A percentile compares a stretch with the other conserved stretches of the same genome.
These are phyloP conservation scores for Pythium oligandrum DNA, from an alignment of 352 stramenopile species.

Conservation along the genomic window DNA sequence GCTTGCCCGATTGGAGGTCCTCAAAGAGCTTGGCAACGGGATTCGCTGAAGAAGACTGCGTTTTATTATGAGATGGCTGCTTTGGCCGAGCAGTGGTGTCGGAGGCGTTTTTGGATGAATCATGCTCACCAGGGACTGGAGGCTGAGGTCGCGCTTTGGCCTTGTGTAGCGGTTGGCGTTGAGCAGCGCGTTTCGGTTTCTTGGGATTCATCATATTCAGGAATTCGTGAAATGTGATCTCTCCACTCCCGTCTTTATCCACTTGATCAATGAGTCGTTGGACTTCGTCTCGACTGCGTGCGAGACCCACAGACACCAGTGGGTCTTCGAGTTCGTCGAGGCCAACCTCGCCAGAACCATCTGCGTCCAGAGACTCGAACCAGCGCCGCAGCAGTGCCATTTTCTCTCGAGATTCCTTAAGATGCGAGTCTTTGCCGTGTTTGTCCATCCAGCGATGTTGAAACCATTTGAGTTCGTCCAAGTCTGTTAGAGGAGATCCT, in stretches of 20 bases:
- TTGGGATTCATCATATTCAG: slow-evolving; percentile 63
- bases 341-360: slow-evolving; percentile 75
- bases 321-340: slow-evolving; percentile 83
- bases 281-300: slow-evolving; percentile 66
- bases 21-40: slow-evolving; percentile 74
- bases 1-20: slow-evolving; percentile 69
- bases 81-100: too few relatives aligned
- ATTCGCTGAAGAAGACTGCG: slow-evolving; percentile 21
- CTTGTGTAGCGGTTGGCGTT: slow-evolving; percentile 31
- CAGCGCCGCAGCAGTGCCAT: slow-evolving; percentile 67
- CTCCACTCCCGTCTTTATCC: slow-evolving; percentile 52
- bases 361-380: slow-evolving; percentile 86
- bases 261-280: slow-evolving; percentile 67
- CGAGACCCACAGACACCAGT: slow-evolving; percentile 84
- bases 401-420: slow-evolving; percentile 68
- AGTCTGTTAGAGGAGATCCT: slow-evolving; percentile 23
- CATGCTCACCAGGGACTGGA: too few relatives aligned
- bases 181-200: slow-evolving; percentile 28
- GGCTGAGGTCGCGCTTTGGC: too few relatives aligned
- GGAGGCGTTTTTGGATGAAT: too few relatives aligned
- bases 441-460: slow-evolving; percentile 75
- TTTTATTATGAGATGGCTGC: too few relatives aligned
- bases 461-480: slow-evolving; percentile 70
- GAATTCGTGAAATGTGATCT: slow-evolving; percentile 76
- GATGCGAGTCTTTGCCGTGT: slow-evolving; percentile 60